Evolutionary conservation across 2,329 filamentous ascomycete genomes (phyloP).

Genomic region (Trichophyton rubrum): DNA sequence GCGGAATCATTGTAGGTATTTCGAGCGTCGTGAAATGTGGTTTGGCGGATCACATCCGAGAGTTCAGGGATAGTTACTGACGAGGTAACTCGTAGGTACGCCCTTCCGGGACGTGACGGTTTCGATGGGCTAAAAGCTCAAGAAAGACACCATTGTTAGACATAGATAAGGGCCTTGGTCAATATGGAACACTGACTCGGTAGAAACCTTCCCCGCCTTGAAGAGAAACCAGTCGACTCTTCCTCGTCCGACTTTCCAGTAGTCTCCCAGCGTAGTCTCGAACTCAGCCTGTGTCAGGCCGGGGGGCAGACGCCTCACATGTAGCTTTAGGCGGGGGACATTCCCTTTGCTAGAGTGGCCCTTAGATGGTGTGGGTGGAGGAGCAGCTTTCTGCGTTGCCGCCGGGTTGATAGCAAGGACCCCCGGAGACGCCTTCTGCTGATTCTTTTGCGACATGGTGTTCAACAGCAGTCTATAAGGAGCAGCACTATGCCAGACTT

Average conservation of each 20-base stretch:
- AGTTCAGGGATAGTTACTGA: constrained; percentile 55
- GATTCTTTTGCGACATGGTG: background rate
- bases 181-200: constrained; percentile 49
- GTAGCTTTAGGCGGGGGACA: constrained; percentile 62
- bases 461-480: no score
- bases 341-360: constrained; percentile 34
- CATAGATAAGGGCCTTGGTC: background rate
- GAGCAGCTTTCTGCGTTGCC: constrained; percentile 26
- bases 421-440: constrained; percentile 3
- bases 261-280: constrained; percentile 54
- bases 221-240: constrained; percentile 77
- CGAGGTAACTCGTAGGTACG: constrained; percentile 69
- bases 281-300: constrained; percentile 74
- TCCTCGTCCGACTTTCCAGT: constrained; percentile 70
- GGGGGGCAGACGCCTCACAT: constrained; percentile 74
- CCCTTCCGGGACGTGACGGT: constrained; percentile 65
- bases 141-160: background rate
- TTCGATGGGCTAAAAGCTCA: constrained; percentile 56
- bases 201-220: constrained; percentile 62
- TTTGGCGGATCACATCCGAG: constrained; percentile 55
- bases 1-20: constrained; percentile 59
- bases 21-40: constrained; percentile 69
- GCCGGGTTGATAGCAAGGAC: constrained; percentile 40
- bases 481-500: no score
- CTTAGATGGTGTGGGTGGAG: constrained; percentile 12